Evolutionary conservation across 768 basidiomycete species (phyloP).

Genomic region (Pleurotus salmoneostramineus): DNA sequence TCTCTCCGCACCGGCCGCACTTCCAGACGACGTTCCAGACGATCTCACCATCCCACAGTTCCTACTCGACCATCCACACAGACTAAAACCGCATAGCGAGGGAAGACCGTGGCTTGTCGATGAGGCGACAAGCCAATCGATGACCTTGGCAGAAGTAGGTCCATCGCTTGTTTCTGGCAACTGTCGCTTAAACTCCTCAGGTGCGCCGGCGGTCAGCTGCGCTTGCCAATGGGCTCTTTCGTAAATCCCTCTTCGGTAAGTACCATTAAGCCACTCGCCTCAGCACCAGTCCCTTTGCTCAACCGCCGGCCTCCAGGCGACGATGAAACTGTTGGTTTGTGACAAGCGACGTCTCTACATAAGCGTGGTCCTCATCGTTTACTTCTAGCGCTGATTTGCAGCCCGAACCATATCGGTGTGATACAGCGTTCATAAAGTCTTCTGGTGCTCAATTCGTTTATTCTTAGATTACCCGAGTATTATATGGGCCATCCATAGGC

Average conservation of each 20-base stretch:
- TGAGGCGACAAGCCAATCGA: slow-evolving; percentile 36
- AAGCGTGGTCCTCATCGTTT: not conserved
- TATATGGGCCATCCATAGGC: slow-evolving; percentile 46
- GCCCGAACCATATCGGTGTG: slow-evolving; percentile 52
- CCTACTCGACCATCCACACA: slow-evolving; percentile 46
- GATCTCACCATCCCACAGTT: slow-evolving; percentile 55
- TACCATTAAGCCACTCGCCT: not conserved
- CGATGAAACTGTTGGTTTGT: slow-evolving; percentile 43
- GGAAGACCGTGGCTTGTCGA: slow-evolving; percentile 49
- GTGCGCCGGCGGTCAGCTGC: slow-evolving; percentile 34
- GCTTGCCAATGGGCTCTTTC: slow-evolving; percentile 35
- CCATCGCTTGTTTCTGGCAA: not conserved
- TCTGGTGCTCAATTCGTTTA: not conserved
- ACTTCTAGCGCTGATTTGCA: slow-evolving; percentile 42
- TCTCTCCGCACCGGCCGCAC: slow-evolving; percentile 20
- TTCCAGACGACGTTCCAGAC: slow-evolving; percentile 44
- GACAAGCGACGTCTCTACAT: not conserved
- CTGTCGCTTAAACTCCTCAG: slow-evolving; percentile 18
- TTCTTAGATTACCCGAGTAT: slow-evolving; percentile 41
- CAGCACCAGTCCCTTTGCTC: not conserved
- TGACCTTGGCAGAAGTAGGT: slow-evolving; percentile 37
- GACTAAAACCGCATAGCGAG: slow-evolving; percentile 33
- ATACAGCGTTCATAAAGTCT: not conserved
- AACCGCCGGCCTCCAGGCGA: slow-evolving; percentile 27
- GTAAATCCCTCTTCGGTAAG: slow-evolving; percentile 32